These are phyloP conservation scores for Chalciporus chontae DNA, from an alignment of 768 basidiomycete species.

Conservation along the genomic window DNA sequence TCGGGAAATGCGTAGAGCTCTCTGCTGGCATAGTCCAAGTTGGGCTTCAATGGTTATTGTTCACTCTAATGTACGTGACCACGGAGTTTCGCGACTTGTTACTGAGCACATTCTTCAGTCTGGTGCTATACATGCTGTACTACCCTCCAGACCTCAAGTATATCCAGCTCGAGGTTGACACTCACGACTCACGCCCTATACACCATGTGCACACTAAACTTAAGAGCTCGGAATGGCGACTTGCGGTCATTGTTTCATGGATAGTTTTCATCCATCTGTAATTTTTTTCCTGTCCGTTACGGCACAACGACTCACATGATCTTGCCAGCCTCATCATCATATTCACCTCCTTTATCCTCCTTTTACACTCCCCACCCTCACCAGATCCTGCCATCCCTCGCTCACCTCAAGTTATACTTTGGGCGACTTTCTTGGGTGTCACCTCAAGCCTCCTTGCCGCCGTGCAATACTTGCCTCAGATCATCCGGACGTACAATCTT, in stretches of 20 bases:
- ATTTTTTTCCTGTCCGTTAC: conserved; percentile 22
- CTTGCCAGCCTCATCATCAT: conserved; percentile 48
- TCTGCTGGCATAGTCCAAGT: conserved; percentile 84
- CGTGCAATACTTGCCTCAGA: conserved; percentile 86
- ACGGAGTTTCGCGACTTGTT: background rate
- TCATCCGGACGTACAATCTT: conserved; percentile 70
- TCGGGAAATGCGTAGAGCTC: conserved; percentile 72
- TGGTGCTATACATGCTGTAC: conserved; percentile 89
- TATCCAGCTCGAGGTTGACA: conserved; percentile 39
- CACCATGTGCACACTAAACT: conserved; percentile 44
- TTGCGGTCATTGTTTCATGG: conserved; percentile 75
- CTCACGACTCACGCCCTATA: conserved; percentile 40
- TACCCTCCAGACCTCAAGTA: conserved; percentile 86
- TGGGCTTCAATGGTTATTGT: conserved; percentile 77
- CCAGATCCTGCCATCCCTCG: conserved; percentile 34
- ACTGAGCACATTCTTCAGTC: conserved; percentile 39
- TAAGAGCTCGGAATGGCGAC: conserved; percentile 67
- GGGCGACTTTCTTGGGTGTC: conserved; percentile 88
- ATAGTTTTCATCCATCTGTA: conserved; percentile 72
- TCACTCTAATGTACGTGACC: conserved; percentile 72
- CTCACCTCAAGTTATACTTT: conserved; percentile 43
- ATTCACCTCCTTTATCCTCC: conserved; percentile 60
- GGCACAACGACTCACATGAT: too few relatives aligned
- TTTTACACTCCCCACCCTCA: conserved; percentile 41
- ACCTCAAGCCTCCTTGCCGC: conserved; percentile 74